Evolutionary conservation across 257 asterid species (phyloP).

Genomic region (Coffea canephora): DNA sequence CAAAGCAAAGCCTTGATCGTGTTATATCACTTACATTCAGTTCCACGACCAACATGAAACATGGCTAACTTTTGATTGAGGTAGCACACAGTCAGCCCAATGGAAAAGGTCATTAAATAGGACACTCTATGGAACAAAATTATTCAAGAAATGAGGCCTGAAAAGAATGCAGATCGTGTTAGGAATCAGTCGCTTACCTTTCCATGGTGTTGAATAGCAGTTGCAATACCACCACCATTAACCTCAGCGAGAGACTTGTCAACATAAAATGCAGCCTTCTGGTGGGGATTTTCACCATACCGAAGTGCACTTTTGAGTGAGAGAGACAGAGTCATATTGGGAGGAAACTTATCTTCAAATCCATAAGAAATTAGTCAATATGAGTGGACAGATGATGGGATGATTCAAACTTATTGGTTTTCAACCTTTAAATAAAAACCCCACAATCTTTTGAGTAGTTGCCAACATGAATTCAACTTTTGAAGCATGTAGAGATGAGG

Average conservation of each 20-base stretch:
- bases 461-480: background rate
- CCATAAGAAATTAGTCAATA: conserved; percentile 4
- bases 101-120: background rate
- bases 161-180: background rate
- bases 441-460: background rate
- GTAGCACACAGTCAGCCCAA: background rate
- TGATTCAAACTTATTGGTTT: background rate
- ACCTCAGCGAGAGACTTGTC: conserved; percentile 92
- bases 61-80: background rate
- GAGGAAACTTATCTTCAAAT: conserved; percentile 73
- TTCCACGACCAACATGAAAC: background rate
- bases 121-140: background rate
- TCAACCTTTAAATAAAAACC: background rate
- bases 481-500: background rate
- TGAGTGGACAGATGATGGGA: background rate
- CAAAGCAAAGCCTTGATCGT: background rate
- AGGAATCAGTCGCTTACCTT: conserved; percentile 46
- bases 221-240: conserved; percentile 92
- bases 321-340: conserved; percentile 66
- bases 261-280: conserved; percentile 89
- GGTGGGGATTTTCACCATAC: conserved; percentile 98
- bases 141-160: background rate
- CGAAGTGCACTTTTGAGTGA: conserved; percentile 79
- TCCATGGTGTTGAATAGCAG: conserved; percentile 90
- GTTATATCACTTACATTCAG: background rate